Evolutionary conservation across 352 stramenopile genomes (phyloP), one percentile per base, ranked within the genome.

Genomic region (Globisporangium canariense): DNA sequence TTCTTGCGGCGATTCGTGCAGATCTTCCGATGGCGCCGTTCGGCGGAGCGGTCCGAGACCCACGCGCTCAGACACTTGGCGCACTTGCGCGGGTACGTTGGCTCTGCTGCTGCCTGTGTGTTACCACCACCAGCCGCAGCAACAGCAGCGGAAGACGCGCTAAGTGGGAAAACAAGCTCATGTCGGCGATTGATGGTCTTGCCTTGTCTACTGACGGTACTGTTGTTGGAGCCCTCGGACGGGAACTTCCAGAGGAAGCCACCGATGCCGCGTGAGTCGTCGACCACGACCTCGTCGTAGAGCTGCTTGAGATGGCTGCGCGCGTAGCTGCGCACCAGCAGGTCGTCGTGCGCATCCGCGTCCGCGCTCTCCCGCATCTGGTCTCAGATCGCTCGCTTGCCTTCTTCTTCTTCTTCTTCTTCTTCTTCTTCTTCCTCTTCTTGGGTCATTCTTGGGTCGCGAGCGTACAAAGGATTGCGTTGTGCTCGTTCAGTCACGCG

Each of bases 221-320:
- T 52, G 41, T 14, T 58, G 54, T 87, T 87, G 59, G 71, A 88
- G 20, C 79, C 81, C 70, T 90, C 81, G 0, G 79, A 89, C 1
- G 81, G 81, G 56, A 86, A 90, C 56, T 90, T 90, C 81, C 81
- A 89, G 30, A 90, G 56, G 47, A 61, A 77, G 13, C 65, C 74
- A 40, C 71, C 62, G 36, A 78, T 74, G 18, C 65, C 68, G 52
- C 67, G 65, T 22, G 59, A 30, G 47, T 74, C 68, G 40, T 68
- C 53, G 20, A 47, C 34, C n/a, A 46, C 63, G 36, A 53, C 61
- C 38, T 45, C 34, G 8, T 60, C 47, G 58, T 66, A 70, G 5
- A 5, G 47, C 53, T 60, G 43, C 54, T 68, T 69, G 9, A 69
- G 58, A 32, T 38, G 22, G 13, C 64, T 69, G 16, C 13, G n/a